These are phyloP conservation scores for Aureobasidium sp. DNA, from an alignment of 2,329 filamentous ascomycete species.

Conservation along the genomic window DNA sequence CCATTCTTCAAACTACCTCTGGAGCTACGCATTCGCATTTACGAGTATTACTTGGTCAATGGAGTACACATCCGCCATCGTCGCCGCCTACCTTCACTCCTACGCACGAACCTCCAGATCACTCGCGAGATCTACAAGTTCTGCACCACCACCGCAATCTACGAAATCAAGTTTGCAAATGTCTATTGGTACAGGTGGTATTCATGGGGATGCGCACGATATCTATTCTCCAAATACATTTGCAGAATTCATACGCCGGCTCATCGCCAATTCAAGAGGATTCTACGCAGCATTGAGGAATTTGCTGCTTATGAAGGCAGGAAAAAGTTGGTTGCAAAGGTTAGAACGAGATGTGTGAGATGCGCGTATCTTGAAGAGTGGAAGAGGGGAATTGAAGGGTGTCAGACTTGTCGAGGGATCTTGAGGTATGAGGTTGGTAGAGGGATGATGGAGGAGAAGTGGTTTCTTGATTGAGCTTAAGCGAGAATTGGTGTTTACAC, in stretches of 20 bases:
- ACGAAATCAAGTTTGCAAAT: neutral
- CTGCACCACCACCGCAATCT: neutral
- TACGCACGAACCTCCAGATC: neutral
- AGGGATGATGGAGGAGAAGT: no score
- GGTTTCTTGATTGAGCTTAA: no score
- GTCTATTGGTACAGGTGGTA: no score
- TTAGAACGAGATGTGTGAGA: neutral
- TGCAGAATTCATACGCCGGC: no score
- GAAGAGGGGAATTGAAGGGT: neutral
- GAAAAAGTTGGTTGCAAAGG: neutral
- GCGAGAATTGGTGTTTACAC: no score
- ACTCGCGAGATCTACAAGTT: neutral
- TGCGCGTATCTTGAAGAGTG: neutral
- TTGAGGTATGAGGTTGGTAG: neutral
- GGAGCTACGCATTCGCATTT: neutral
- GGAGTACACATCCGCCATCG: neutral
- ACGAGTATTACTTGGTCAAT: neutral
- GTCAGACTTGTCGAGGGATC: neutral
- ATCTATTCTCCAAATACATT: neutral
- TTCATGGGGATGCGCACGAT: no score
- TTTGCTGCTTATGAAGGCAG: neutral
- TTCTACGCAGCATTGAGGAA: neutral
- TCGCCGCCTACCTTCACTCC: neutral
- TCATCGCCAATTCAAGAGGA: neutral
- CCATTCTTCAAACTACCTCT: neutral